Evolutionary conservation across 495 filamentous ascomycete genomes (phyloP).

Genomic region (Delitschia confertaspora): DNA sequence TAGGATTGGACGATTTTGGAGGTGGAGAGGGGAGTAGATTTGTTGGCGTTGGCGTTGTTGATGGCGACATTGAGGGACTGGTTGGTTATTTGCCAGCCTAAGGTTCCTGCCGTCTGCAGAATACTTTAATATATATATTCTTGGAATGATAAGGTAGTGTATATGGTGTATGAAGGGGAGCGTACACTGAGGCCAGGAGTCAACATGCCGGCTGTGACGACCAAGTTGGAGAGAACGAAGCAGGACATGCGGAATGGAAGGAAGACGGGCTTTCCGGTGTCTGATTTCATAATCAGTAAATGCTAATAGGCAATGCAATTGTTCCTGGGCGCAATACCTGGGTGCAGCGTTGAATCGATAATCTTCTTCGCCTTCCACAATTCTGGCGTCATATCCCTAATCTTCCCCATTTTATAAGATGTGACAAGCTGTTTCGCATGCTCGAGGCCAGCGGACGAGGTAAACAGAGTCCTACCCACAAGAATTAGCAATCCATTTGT

Average conservation of each 20-base stretch:
- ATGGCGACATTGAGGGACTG: constrained; percentile 97
- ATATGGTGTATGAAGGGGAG: neutral
- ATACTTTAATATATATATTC: neutral
- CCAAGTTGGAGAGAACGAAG: constrained; percentile 86
- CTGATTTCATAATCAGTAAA: constrained; percentile 37
- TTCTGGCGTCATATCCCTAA: constrained; percentile 73
- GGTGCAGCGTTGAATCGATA: constrained; percentile 90
- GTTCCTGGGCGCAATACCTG: constrained; percentile 48
- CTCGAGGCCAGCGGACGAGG: constrained; percentile 66
- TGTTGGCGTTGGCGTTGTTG: constrained; percentile 96
- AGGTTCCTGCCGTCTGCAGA: constrained; percentile 69
- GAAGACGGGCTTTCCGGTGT: constrained; percentile 85
- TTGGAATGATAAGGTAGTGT: neutral
- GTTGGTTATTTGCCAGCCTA: constrained; percentile 93
- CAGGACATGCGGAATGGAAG: constrained; percentile 95
- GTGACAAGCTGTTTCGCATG: constrained; percentile 69
- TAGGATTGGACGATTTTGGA: constrained; percentile 81
- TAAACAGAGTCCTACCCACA: constrained; percentile 60
- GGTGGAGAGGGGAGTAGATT: constrained; percentile 74
- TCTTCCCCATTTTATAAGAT: constrained; percentile 71
- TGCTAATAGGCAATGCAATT: neutral
- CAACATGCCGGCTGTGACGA: constrained; percentile 97
- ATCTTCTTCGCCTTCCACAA: constrained; percentile 95
- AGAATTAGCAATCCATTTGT: neutral
- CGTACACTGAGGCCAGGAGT: constrained; percentile 68